These are phyloP conservation scores for Fagus sylvatica DNA, from an alignment of 306 rosid genomes.

Conservation along the genomic window DNA sequence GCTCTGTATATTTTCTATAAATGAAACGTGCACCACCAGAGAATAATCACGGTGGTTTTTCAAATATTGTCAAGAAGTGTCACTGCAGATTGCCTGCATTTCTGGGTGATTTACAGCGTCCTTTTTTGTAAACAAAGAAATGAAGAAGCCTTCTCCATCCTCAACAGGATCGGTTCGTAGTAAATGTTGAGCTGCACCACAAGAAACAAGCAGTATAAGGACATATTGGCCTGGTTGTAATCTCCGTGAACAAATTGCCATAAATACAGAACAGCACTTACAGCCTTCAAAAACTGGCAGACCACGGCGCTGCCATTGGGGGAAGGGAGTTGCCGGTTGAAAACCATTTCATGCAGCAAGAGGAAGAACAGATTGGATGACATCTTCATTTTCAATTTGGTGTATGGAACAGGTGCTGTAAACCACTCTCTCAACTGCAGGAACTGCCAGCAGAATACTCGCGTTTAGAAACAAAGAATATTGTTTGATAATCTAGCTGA, in stretches of 20 bases:
- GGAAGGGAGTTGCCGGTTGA: constrained; percentile 54
- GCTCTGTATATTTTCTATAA: too few relatives aligned
- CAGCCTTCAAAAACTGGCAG: constrained; percentile 66
- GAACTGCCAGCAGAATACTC: constrained; percentile 56
- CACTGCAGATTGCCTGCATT: neutral
- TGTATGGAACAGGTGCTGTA: constrained; percentile 85
- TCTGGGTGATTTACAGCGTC: neutral
- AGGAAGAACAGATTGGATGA: constrained; percentile 61
- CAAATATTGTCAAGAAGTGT: neutral
- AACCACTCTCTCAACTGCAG: constrained; percentile 68
- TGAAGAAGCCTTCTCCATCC: constrained; percentile 91
- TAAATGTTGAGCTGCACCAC: constrained; percentile 45
- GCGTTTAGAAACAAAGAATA: neutral
- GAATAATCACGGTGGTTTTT: too few relatives aligned
- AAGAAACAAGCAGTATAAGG: constrained; percentile 7
- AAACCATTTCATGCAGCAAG: constrained; percentile 67
- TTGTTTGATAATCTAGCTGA: neutral
- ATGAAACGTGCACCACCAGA: too few relatives aligned
- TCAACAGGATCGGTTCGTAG: constrained; percentile 66
- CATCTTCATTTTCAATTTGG: constrained; percentile 82
- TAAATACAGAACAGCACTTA: constrained; percentile 23
- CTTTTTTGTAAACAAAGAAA: constrained; percentile 59
- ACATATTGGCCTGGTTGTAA: neutral
- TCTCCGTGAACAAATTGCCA: neutral
- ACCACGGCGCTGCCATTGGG: constrained; percentile 68